Evolutionary conservation across 2,329 filamentous ascomycete genomes (phyloP), one percentile per base, ranked within the genome.

Genomic region (Monilinia polystroma): DNA sequence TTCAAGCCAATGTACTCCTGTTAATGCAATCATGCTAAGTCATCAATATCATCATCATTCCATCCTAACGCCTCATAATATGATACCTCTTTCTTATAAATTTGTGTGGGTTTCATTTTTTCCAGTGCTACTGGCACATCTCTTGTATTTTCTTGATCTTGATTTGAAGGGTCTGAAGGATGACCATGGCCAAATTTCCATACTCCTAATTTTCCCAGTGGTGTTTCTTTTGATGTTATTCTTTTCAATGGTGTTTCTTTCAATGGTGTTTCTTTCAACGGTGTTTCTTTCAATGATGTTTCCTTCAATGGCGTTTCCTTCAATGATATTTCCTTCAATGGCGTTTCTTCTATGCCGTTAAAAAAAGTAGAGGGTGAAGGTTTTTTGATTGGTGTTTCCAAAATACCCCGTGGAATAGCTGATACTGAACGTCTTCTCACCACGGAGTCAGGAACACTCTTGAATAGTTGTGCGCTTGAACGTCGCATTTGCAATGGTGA

Each of bases 41-140:
- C 75, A 70, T 75, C 72, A 70, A 73, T 66, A 59, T 77, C 76
- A 72, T 76, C 70, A 66, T 76, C 75, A 71, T 77, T 75, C 77
- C 77, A 79, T 62, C 77, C 77, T 38, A 79, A 70, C 10, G 69
- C 66, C 64, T 76, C 73, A 68, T 79, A 79, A 47, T 49, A 79
- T 76, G 49, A 72, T 75, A 14, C 73, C 66, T 43, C 73, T 72
- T 47, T 68, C 69, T 51, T 43, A 56, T 62, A 29, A 18, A 54
- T 14, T 54, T 57, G 53, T 38, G 56, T 64, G 26, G 45, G 23
- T 52, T 59, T 63, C 26, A 23, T 49, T 45, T 55, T 53, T 45
- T 41, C 23, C 26, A 41, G 55, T 57, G 38, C 23, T 8, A 38
- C 4, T 26, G 41, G 41, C 51, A 55, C 60, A 23, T 67, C 51